Evolutionary conservation across 2,329 filamentous ascomycete genomes (phyloP).

Genomic region (Xylogone sp.): DNA sequence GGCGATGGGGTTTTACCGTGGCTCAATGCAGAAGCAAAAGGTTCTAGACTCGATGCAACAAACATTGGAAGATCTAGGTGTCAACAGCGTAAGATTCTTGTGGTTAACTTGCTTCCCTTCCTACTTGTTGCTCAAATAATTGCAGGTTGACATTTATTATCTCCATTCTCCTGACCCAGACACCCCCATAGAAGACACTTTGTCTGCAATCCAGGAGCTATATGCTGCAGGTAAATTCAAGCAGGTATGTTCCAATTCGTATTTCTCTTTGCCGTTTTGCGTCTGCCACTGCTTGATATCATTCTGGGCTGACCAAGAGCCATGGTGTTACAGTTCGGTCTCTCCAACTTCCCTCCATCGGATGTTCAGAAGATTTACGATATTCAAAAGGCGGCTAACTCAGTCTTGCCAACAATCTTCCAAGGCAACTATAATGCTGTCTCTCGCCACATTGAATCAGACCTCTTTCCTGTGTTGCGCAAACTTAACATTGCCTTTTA

Average conservation of each 20-base stretch:
- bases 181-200: slow-evolving; percentile 28
- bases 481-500: slow-evolving; percentile 43
- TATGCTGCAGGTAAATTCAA: slow-evolving; percentile 30
- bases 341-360: slow-evolving; percentile 28
- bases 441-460: slow-evolving; percentile 51
- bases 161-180: slow-evolving; percentile 30
- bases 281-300: not conserved
- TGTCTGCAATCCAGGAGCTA: slow-evolving; percentile 27
- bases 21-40: slow-evolving; percentile 15
- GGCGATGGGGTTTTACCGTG: slow-evolving; percentile 15
- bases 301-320: not conserved
- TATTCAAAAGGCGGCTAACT: slow-evolving; percentile 23
- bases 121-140: not conserved
- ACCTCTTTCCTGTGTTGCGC: slow-evolving; percentile 53
- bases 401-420: slow-evolving; percentile 28
- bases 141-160: slow-evolving; percentile 29
- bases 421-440: slow-evolving; percentile 30
- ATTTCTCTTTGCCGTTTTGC: not conserved
- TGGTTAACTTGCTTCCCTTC: not conserved
- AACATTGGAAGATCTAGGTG: slow-evolving; percentile 16
- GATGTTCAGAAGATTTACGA: slow-evolving; percentile 27
- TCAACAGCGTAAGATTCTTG: slow-evolving; percentile 16
- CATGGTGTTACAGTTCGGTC: slow-evolving; percentile 21
- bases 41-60: slow-evolving; percentile 20
- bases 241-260: slow-evolving; percentile 16